Evolutionary conservation across 176 grass and related monocot genomes (phyloP).

Genomic region (Phoenix roebelenii): DNA sequence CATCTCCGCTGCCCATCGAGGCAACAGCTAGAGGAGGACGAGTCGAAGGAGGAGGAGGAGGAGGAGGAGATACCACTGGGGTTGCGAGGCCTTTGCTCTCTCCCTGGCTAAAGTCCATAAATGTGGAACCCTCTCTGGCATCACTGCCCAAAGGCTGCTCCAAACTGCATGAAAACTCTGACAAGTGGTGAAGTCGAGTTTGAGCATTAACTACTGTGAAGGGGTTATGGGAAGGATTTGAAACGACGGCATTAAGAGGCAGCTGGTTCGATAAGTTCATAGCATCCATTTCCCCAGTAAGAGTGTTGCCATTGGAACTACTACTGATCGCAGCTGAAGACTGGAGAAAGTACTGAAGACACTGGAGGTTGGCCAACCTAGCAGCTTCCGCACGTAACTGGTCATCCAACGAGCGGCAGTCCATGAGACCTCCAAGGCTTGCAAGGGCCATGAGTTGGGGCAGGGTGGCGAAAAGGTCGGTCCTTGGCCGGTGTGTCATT

Average conservation of each 20-base stretch:
- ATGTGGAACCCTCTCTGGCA: background rate
- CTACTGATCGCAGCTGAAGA: background rate
- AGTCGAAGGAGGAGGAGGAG: background rate
- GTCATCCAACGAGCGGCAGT: background rate
- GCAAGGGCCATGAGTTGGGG: background rate
- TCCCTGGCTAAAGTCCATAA: background rate
- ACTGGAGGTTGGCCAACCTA: constrained; percentile 4
- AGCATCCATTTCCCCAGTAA: background rate
- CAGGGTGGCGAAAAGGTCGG: background rate
- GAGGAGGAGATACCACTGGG: constrained; percentile 7
- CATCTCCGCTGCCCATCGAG: constrained; percentile 14
- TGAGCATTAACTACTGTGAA: background rate
- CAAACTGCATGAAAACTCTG: constrained; percentile 2
- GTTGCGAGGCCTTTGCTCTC: background rate
- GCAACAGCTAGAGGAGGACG: background rate
- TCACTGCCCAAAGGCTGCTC: background rate
- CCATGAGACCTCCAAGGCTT: background rate
- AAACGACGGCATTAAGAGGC: background rate
- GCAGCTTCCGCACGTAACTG: constrained; percentile 1
- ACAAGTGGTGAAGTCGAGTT: background rate
- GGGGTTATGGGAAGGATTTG: background rate
- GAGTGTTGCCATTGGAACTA: background rate
- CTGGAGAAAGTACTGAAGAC: constrained; percentile 24
- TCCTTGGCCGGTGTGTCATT: constrained; percentile 10
- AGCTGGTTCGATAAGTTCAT: background rate